These are phyloP conservation scores for Pseudisothecium myosuroides DNA, from an alignment of 225 moss, liverwort and hornwort species.

Conservation along the genomic window DNA sequence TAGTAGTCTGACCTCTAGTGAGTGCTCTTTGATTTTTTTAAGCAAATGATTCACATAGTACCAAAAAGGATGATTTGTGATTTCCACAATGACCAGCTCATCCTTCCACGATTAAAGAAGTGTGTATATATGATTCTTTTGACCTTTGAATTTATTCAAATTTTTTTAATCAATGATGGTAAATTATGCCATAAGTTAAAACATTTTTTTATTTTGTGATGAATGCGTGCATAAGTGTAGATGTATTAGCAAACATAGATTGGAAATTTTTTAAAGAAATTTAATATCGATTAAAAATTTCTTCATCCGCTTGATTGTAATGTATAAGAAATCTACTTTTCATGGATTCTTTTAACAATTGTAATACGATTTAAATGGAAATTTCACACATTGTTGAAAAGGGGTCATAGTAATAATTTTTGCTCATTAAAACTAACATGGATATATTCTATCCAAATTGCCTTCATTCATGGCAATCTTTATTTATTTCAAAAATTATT, in stretches of 20 bases:
- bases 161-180: not conserved
- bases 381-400: not conserved
- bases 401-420: not conserved
- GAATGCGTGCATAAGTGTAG: rapidly evolving
- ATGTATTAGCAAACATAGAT: not conserved
- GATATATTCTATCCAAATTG: not conserved
- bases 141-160: not conserved
- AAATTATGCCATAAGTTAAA: no score
- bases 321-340: not conserved
- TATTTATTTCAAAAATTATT: not conserved
- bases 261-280: not conserved
- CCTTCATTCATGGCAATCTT: not conserved
- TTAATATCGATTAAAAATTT: not conserved
- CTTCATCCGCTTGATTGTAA: rapidly evolving
- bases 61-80: not conserved
- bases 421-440: rapidly evolving
- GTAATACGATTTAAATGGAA: not conserved
- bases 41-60: not conserved
- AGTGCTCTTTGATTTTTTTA: not conserved
- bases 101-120: not conserved
- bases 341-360: no score
- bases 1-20: not conserved
- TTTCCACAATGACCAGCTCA: rapidly evolving
- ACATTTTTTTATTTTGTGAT: not conserved
- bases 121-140: not conserved